Percentiles rank a stretch among this genome's conserved stretches.
Evolutionary conservation across 495 filamentous ascomycete species (phyloP).

Genomic region (Bryoglossum gracile): DNA sequence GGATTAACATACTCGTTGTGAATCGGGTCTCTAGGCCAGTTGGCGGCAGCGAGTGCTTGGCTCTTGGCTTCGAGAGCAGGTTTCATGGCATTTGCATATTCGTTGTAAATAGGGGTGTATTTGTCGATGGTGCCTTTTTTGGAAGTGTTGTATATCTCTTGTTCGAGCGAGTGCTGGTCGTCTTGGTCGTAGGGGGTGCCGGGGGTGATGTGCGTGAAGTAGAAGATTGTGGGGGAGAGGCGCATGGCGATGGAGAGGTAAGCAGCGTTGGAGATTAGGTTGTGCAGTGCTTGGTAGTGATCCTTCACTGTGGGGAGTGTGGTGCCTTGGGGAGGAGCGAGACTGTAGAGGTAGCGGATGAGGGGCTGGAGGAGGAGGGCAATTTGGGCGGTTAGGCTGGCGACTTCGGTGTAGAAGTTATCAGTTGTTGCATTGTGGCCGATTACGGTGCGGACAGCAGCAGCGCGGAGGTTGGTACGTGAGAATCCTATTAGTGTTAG

Average conservation of each 20-base stretch:
- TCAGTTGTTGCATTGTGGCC: conserved; percentile 26
- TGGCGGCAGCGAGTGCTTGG: too few species aligned
- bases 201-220: conserved; percentile 31
- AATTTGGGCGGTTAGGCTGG: conserved; percentile 34
- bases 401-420: conserved; percentile 36
- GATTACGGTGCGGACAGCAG: conserved; percentile 26
- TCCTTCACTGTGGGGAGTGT: conserved; percentile 17
- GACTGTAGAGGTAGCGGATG: conserved; percentile 29
- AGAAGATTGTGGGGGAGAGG: conserved; percentile 39
- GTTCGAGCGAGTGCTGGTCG: conserved; percentile 31
- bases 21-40: too few species aligned
- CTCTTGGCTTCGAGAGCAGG: too few species aligned
- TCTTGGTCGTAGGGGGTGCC: conserved; percentile 33
- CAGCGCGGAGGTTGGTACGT: conserved; percentile 32
- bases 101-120: too few species aligned
- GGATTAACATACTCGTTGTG: too few species aligned
- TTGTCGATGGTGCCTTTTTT: too few species aligned
- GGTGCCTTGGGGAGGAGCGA: conserved; percentile 3
- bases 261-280: conserved; percentile 36
- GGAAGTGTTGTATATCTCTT: conserved; percentile 28
- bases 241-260: conserved; percentile 37
- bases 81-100: too few species aligned
- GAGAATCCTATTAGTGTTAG: conserved; percentile 29
- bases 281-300: conserved; percentile 39
- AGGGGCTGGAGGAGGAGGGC: conserved; percentile 36